Evolutionary conservation across 768 basidiomycete species (phyloP).

Genomic region (Leccinum olivaceopallidum): DNA sequence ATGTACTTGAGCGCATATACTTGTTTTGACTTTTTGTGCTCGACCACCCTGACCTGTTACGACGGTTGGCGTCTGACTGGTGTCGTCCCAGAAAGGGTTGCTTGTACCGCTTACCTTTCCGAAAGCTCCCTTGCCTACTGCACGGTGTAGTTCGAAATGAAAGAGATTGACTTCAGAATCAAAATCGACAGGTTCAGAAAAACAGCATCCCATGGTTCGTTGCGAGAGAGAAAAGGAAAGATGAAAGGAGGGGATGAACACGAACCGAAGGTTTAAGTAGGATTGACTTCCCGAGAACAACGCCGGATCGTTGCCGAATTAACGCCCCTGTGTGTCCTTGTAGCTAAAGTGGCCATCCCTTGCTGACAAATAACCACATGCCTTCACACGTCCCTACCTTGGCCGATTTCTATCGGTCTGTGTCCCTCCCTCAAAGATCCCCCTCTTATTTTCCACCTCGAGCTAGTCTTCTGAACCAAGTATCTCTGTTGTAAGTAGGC

Average conservation of each 20-base stretch:
- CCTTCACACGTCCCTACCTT: constrained; percentile 52
- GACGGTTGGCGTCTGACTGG: background rate
- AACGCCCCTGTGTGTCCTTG: constrained; percentile 20
- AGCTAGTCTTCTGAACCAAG: constrained; percentile 47
- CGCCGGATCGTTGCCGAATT: constrained; percentile 24
- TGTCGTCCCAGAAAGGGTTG: constrained; percentile 2
- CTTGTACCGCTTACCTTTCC: constrained; percentile 69
- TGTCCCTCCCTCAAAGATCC: constrained; percentile 36
- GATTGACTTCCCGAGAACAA: constrained; percentile 34
- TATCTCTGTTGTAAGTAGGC: constrained; percentile 66
- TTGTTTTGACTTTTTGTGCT: constrained; percentile 91
- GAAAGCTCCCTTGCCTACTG: constrained; percentile 96
- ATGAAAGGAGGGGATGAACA: constrained; percentile 24
- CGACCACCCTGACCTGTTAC: constrained; percentile 88
- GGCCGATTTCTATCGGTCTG: constrained; percentile 48
- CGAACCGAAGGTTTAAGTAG: constrained; percentile 25
- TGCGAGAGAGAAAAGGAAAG: constrained; percentile 33
- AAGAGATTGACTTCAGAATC: constrained; percentile 84
- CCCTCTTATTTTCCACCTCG: constrained; percentile 33
- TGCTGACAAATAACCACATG: background rate
- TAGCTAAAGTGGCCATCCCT: constrained; percentile 20
- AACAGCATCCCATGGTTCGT: constrained; percentile 58
- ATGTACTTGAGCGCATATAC: constrained; percentile 98
- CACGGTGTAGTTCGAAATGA: constrained; percentile 95
- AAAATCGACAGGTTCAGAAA: constrained; percentile 82